These are phyloP conservation scores for Neocallimastix lanati DNA, from an alignment of 192 early-diverging fungal genomes.

Conservation along the genomic window DNA sequence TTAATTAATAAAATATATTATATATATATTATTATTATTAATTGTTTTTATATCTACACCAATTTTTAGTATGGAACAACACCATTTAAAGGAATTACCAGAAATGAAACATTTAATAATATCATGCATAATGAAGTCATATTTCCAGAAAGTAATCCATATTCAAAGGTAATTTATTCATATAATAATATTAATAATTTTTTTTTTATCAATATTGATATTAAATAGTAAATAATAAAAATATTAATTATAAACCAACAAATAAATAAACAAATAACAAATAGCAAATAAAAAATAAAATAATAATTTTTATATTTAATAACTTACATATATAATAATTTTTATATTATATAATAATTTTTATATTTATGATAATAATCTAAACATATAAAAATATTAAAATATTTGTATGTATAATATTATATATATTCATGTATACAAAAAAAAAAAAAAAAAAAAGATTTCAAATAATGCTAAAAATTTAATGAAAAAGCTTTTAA, in stretches of 20 bases:
- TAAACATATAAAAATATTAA: too few species aligned
- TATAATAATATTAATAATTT: neutral
- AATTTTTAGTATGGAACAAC: constrained; percentile 57
- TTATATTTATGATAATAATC: too few species aligned
- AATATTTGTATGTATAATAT: neutral
- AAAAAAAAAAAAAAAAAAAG: neutral
- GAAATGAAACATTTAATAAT: constrained; percentile 73
- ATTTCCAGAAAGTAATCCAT: constrained; percentile 30
- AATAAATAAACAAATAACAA: too few species aligned
- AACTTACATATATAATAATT: too few species aligned
- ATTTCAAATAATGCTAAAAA: constrained; percentile 19
- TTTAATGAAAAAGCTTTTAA: constrained; percentile 64
- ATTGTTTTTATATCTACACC: neutral
- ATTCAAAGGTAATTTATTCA: constrained; percentile 1
- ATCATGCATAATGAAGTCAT: constrained; percentile 61
- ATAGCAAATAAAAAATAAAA: too few species aligned
- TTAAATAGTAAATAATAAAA: too few species aligned
- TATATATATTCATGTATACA: neutral
- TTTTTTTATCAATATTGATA: neutral
- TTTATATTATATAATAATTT: too few species aligned
- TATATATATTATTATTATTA: neutral
- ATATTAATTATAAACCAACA: too few species aligned
- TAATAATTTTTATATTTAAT: too few species aligned
- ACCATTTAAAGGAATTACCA: constrained; percentile 87
- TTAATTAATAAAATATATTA: too few species aligned